These are phyloP conservation scores for Penicillium manginii DNA, from an alignment of 495 filamentous ascomycete species.

Conservation along the genomic window DNA sequence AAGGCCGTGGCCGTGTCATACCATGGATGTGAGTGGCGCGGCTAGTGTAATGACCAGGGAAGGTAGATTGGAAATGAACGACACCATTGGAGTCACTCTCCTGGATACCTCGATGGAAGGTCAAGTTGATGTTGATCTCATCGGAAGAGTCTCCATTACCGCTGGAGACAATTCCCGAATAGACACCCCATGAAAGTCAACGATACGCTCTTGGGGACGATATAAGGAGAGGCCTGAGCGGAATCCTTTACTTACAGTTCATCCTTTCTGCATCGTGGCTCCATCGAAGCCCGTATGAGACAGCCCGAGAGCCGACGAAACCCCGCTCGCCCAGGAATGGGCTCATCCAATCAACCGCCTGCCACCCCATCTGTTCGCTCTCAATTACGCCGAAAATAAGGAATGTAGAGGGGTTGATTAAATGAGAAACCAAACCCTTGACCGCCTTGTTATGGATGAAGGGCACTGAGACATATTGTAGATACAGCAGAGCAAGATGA, in stretches of 20 bases:
- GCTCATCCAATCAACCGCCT: too few relatives aligned
- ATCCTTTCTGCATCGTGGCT: neutral
- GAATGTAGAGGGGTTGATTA: too few relatives aligned
- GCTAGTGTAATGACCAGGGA: conserved; percentile 60
- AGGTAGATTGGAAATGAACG: conserved; percentile 52
- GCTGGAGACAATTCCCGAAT: conserved; percentile 57
- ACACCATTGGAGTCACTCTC: conserved; percentile 53
- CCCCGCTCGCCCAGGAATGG: neutral
- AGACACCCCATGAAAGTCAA: conserved; percentile 48
- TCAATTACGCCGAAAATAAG: too few relatives aligned
- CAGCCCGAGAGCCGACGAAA: neutral
- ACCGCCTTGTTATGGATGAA: too few relatives aligned
- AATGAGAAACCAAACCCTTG: too few relatives aligned
- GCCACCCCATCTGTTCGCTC: too few relatives aligned
- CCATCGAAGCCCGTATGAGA: neutral
- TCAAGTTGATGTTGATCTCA: conserved; percentile 43
- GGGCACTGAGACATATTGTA: too few relatives aligned
- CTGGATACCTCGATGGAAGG: conserved; percentile 58
- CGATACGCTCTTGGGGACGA: too few relatives aligned
- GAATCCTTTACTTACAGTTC: too few relatives aligned
- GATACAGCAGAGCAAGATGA: too few relatives aligned
- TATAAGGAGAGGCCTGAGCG: too few relatives aligned
- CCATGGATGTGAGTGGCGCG: conserved; percentile 41
- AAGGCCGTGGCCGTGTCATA: conserved; percentile 10
- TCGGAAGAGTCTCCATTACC: conserved; percentile 53